Evolutionary conservation across 2,329 filamentous ascomycete genomes (phyloP).

Genomic region (Canariomyces notabilis): DNA sequence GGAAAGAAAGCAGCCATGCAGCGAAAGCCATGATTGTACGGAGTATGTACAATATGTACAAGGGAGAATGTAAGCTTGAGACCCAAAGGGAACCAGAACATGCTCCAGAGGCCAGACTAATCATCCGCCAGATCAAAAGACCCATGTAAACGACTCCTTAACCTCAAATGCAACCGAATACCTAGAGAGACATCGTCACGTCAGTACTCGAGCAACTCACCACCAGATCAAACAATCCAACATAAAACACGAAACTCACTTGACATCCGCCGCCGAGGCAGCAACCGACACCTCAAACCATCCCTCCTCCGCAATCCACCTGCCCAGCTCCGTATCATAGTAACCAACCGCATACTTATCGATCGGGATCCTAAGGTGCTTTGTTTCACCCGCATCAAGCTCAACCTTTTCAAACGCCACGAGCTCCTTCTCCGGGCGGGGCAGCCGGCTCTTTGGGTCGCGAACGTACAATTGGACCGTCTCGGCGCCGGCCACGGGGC

Average conservation of each 20-base stretch:
- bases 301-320: slow-evolving; percentile 64
- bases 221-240: slow-evolving; percentile 7
- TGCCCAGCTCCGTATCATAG: slow-evolving; percentile 53
- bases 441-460: slow-evolving; percentile 58
- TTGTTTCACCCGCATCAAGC: slow-evolving; percentile 52
- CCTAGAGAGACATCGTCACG: slow-evolving; percentile 22
- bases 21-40: no score
- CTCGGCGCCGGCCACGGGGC: slow-evolving; percentile 52
- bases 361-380: slow-evolving; percentile 41
- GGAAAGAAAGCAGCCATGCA: no score
- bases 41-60: no score
- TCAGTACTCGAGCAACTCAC: slow-evolving; percentile 19
- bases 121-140: slow-evolving; percentile 39
- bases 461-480: slow-evolving; percentile 64
- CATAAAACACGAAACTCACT: slow-evolving; percentile 38
- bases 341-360: slow-evolving; percentile 54
- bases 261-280: slow-evolving; percentile 58
- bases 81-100: neutral
- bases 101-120: neutral
- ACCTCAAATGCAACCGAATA: slow-evolving; percentile 48
- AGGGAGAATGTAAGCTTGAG: neutral
- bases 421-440: slow-evolving; percentile 64
- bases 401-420: slow-evolving; percentile 63
- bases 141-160: slow-evolving; percentile 61
- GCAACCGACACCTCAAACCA: slow-evolving; percentile 57